Conservation (phyloP, 148 eudicot species). For the Beta vulgaris region DNA sequence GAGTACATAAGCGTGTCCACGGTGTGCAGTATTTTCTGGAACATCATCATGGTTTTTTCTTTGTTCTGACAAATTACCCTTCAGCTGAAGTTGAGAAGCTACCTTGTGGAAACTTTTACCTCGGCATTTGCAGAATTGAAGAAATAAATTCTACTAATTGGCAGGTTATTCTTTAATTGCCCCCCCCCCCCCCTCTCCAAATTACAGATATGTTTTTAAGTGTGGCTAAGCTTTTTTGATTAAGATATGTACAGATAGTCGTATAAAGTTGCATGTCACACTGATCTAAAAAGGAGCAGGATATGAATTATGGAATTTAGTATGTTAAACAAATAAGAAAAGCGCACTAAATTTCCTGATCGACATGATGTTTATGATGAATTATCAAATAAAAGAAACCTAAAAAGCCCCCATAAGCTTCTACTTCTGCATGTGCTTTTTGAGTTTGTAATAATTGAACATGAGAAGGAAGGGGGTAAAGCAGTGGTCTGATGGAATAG, state of each 20-base stretch:
- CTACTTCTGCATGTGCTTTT: not conserved
- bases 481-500: not conserved
- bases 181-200: too few species aligned
- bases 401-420: not conserved
- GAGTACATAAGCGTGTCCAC: slow-evolving; percentile 66
- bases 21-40: slow-evolving; percentile 87
- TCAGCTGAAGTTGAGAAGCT: slow-evolving; percentile 32
- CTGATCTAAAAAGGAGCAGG: not conserved
- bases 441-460: not conserved
- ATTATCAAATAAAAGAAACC: not conserved
- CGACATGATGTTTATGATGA: not conserved
- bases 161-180: slow-evolving; percentile 59
- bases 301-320: not conserved
- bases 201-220: not conserved
- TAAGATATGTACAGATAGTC: not conserved
- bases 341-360: not conserved
- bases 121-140: slow-evolving; percentile 61
- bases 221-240: slow-evolving; percentile 1
- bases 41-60: slow-evolving; percentile 81
- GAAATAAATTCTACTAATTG: slow-evolving; percentile 47
- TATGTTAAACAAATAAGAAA: not conserved
- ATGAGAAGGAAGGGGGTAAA: too few species aligned
- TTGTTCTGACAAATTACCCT: slow-evolving; percentile 72
- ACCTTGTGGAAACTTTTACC: slow-evolving; percentile 50
- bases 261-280: not conserved